Conservation (phyloP, 2,329 filamentous ascomycete species). For the Penicillium freii region DNA sequence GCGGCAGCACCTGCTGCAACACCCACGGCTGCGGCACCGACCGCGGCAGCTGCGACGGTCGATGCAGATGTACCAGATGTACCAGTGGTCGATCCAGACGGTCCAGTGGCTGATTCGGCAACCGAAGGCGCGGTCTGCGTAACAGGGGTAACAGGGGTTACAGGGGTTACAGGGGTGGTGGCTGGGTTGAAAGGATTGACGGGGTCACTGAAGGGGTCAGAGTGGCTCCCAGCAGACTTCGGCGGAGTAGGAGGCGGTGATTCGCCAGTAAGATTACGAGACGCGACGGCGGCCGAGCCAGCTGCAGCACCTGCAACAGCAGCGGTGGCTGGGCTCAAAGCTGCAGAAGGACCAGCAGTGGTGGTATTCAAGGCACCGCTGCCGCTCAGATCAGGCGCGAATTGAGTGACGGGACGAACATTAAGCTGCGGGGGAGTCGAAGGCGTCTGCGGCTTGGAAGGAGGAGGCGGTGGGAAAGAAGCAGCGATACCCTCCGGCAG, state of each 20-base stretch:
- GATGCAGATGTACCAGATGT: conserved; percentile 26
- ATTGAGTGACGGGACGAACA: conserved; percentile 79
- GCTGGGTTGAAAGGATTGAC: conserved; percentile 68
- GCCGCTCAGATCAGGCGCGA: conserved; percentile 64
- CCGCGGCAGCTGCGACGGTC: conserved; percentile 36
- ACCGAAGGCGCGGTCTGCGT: conserved; percentile 20
- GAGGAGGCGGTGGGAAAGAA: conserved; percentile 35
- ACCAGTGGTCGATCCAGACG: conserved; percentile 32
- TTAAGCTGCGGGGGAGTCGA: conserved; percentile 74
- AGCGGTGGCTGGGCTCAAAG: conserved; percentile 7
- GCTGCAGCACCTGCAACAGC: conserved; percentile 23
- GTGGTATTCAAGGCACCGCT: conserved; percentile 20
- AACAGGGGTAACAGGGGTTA: neutral
- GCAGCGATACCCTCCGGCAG: conserved; percentile 29
- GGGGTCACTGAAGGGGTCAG: conserved; percentile 52
- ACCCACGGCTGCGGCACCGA: conserved; percentile 42
- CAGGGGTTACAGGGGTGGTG: neutral
- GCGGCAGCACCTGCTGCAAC: conserved; percentile 42
- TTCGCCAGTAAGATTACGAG: conserved; percentile 37
- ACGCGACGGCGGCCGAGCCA: conserved; percentile 23
- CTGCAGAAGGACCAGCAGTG: conserved; percentile 5
- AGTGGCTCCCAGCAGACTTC: conserved; percentile 41
- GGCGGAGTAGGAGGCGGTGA: conserved; percentile 37
- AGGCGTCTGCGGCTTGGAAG: conserved; percentile 36
- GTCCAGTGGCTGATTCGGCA: conserved; percentile 22